These are phyloP conservation scores for Alisma plantagoaquatica DNA, from an alignment of 106 monocot genomes.

Conservation along the genomic window DNA sequence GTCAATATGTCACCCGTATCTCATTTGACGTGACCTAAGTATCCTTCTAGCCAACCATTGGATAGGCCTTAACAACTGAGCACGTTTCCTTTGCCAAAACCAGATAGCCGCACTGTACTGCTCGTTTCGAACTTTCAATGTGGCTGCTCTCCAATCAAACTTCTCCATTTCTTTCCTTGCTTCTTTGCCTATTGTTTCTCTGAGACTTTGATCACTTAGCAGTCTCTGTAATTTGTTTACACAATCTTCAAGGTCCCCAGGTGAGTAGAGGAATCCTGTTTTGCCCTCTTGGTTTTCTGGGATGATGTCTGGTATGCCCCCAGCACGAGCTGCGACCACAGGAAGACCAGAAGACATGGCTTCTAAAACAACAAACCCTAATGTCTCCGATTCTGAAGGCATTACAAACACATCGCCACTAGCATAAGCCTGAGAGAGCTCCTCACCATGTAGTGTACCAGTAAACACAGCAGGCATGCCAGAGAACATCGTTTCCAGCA, in stretches of 20 bases:
- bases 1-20: too few relatives aligned
- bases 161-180: constrained; percentile 88
- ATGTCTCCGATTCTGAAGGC: constrained; percentile 96
- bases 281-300: constrained; percentile 72
- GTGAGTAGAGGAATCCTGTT: constrained; percentile 64
- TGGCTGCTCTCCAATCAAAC: constrained; percentile 78
- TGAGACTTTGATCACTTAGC: constrained; percentile 27
- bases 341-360: constrained; percentile 91
- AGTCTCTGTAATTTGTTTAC: constrained; percentile 49
- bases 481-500: constrained; percentile 76
- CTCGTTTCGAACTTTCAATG: constrained; percentile 64
- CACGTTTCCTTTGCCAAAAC: constrained; percentile 73
- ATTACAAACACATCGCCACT: constrained; percentile 85
- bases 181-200: constrained; percentile 51
- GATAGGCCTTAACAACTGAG: constrained; percentile 49
- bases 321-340: constrained; percentile 79
- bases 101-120: constrained; percentile 78
- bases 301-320: constrained; percentile 84
- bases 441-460: constrained; percentile 88
- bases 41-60: constrained; percentile 44
- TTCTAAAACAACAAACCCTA: constrained; percentile 82
- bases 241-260: constrained; percentile 81
- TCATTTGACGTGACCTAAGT: constrained; percentile 13
- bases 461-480: constrained; percentile 86
- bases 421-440: constrained; percentile 81